Conservation (phyloP, 2,329 filamentous ascomycete genomes). For the Colletotrichum salicis region DNA sequence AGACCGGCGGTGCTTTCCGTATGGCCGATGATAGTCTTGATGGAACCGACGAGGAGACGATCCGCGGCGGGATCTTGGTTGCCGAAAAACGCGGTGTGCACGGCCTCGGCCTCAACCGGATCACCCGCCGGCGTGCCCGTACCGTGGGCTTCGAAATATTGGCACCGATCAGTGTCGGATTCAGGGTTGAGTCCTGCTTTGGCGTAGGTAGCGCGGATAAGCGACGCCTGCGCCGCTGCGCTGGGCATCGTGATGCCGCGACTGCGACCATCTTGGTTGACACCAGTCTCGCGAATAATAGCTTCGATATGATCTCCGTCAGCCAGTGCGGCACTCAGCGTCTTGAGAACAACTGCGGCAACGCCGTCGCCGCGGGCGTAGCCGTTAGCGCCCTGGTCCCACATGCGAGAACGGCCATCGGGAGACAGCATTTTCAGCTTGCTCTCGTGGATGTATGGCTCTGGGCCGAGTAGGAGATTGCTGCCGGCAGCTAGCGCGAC, state of each 20-base stretch:
- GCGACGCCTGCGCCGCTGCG: conserved; percentile 39
- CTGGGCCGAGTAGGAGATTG: conserved; percentile 36
- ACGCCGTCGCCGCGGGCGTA: conserved; percentile 65
- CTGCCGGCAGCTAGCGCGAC: conserved; percentile 43
- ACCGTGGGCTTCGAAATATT: conserved; percentile 48
- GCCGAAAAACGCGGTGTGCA: conserved; percentile 42
- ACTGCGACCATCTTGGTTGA: conserved; percentile 40
- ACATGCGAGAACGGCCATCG: conserved; percentile 48
- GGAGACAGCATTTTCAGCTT: conserved; percentile 23
- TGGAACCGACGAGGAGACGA: conserved; percentile 39
- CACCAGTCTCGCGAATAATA: conserved; percentile 39
- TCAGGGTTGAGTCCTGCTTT: conserved; percentile 22
- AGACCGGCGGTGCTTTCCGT: conserved; percentile 42
- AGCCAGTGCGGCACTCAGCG: conserved; percentile 52
- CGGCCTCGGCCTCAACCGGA: conserved; percentile 47
- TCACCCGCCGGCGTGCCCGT: conserved; percentile 53
- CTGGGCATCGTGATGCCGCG: conserved; percentile 50
- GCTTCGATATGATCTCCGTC: conserved; percentile 42
- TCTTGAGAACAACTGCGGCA: conserved; percentile 58
- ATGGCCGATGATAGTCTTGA: conserved; percentile 45
- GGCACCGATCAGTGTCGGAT: conserved; percentile 26
- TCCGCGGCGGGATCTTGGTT: conserved; percentile 47
- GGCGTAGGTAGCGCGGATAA: conserved; percentile 43
- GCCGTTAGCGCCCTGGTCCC: conserved; percentile 58
- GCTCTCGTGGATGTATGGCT: conserved; percentile 34